These are phyloP conservation scores for Imleria badia DNA, from an alignment of 768 basidiomycete species.

Conservation along the genomic window DNA sequence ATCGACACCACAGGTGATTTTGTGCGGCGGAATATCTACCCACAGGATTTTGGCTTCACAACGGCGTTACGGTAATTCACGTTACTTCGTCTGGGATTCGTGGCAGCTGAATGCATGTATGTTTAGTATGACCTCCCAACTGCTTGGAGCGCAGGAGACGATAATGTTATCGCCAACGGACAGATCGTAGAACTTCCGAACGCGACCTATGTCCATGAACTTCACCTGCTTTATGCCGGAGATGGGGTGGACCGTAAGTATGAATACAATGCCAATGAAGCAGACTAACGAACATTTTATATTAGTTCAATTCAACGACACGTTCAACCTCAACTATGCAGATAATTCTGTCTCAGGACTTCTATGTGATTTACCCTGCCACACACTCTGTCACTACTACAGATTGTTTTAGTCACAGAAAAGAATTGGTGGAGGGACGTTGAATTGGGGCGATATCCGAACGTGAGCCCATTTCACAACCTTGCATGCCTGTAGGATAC, in stretches of 20 bases:
- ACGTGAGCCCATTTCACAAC: conserved; percentile 32
- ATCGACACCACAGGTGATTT: conserved; percentile 39
- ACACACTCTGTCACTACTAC: not conserved
- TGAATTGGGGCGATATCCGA: conserved; percentile 44
- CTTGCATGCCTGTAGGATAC: not conserved
- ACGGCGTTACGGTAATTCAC: conserved; percentile 39
- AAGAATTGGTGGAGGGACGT: conserved; percentile 46
- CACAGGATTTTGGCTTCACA: conserved; percentile 36
- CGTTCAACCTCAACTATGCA: conserved; percentile 38
- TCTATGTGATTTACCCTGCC: conserved; percentile 28
- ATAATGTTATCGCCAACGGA: conserved; percentile 46
- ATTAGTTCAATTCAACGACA: conserved; percentile 33
- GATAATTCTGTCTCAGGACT: conserved; percentile 37
- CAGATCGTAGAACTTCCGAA: conserved; percentile 39
- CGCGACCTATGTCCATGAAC: conserved; percentile 42
- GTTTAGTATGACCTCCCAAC: conserved; percentile 45
- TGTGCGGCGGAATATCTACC: conserved; percentile 41
- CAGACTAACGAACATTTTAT: not conserved
- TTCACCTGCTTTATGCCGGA: conserved; percentile 50
- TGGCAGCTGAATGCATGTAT: not conserved
- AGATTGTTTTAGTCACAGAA: conserved; percentile 36
- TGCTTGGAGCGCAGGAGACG: conserved; percentile 39
- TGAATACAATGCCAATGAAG: not conserved
- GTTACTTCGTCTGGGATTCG: not conserved
- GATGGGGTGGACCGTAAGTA: conserved; percentile 36